Percentiles rank a stretch among this genome's conserved stretches.
These are phyloP conservation scores for Exophiala sideris DNA, from an alignment of 2,329 filamentous ascomycete species.

Conservation along the genomic window DNA sequence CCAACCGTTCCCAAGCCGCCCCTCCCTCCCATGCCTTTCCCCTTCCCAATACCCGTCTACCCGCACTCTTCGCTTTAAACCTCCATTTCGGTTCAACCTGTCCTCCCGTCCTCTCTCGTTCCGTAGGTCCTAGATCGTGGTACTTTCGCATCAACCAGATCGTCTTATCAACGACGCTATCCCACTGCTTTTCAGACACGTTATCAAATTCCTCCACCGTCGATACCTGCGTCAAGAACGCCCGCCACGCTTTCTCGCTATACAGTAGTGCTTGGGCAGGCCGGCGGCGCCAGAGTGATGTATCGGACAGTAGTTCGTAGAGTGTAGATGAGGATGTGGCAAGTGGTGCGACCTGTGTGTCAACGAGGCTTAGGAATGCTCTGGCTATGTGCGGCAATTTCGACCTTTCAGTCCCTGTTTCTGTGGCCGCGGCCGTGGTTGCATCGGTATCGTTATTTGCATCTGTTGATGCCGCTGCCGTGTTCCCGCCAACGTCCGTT, in stretches of 20 bases:
- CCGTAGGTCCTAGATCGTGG: constrained; percentile 65
- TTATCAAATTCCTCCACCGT: constrained; percentile 10
- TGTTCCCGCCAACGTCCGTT: background rate
- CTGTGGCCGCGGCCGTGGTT: background rate
- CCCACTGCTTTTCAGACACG: constrained; percentile 63
- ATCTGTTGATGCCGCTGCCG: background rate
- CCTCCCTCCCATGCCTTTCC: constrained; percentile 70
- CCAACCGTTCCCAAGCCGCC: constrained; percentile 36
- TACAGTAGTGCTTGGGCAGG: constrained; percentile 72
- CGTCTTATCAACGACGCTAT: constrained; percentile 71
- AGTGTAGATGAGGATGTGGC: constrained; percentile 76
- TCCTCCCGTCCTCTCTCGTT: constrained; percentile 49
- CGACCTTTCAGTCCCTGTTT: constrained; percentile 33
- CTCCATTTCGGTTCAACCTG: constrained; percentile 77
- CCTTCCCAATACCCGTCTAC: constrained; percentile 78
- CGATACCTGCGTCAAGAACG: constrained; percentile 31
- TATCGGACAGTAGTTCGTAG: constrained; percentile 69
- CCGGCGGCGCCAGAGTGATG: constrained; percentile 70
- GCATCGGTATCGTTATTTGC: background rate
- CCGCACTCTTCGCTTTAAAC: constrained; percentile 80
- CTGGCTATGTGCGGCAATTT: constrained; percentile 50
- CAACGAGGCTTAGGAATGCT: constrained; percentile 65
- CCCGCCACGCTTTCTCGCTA: constrained; percentile 86
- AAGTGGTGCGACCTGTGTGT: constrained; percentile 71
- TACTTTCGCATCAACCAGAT: constrained; percentile 78